Evolutionary conservation across 176 grass and related monocot genomes (phyloP).

Genomic region (Bolboschoenus planiculmis): DNA sequence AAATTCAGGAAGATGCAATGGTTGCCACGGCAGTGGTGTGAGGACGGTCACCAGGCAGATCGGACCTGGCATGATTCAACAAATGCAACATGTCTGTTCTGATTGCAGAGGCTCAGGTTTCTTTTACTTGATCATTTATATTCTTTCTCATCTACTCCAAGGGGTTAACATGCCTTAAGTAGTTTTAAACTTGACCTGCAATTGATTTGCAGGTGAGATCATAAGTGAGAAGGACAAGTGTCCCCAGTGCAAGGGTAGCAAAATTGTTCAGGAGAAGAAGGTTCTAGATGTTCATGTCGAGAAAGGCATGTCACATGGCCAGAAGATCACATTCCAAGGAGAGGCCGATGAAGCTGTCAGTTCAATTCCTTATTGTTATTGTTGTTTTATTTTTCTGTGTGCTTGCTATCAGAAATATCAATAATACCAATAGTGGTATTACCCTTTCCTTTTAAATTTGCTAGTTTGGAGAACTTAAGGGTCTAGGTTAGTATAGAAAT

Average conservation of each 20-base stretch:
- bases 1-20: slow-evolving; percentile 55
- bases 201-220: slow-evolving; percentile 53
- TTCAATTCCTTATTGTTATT: slow-evolving; percentile 4
- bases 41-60: slow-evolving; percentile 78
- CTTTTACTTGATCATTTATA: slow-evolving; percentile 7
- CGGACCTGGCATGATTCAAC: slow-evolving; percentile 93
- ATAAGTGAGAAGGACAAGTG: slow-evolving; percentile 95
- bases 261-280: slow-evolving; percentile 77
- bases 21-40: slow-evolving; percentile 74
- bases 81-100: slow-evolving; percentile 79
- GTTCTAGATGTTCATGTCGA: slow-evolving; percentile 88
- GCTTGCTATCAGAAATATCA: background rate
- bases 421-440: background rate
- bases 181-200: slow-evolving; percentile 18
- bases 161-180: background rate
- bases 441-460: background rate
- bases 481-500: background rate
- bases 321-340: slow-evolving; percentile 95
- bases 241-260: slow-evolving; percentile 56
- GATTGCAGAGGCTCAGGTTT: slow-evolving; percentile 86
- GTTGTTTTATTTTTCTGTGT: background rate
- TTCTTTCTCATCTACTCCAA: background rate
- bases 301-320: slow-evolving; percentile 93
- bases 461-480: background rate
- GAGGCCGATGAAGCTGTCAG: slow-evolving; percentile 97